phyloP scores from a whole-genome alignment of 805 yeast species.

The Kluyveromyces nonfermentans region DNA sequence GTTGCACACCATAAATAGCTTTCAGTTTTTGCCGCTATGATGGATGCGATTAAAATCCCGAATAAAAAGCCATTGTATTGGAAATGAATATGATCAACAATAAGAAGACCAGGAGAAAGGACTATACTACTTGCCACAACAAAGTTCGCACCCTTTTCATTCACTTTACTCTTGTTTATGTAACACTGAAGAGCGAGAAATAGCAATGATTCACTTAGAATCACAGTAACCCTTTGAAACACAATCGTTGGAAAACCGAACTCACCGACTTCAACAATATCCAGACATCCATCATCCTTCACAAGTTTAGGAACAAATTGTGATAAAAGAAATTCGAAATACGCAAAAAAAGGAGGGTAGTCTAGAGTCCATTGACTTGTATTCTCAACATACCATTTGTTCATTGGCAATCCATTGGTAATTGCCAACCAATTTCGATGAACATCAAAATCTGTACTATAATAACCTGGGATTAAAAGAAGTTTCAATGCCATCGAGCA shows the following conservation, averaged over 20 bases:
- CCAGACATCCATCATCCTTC: constrained; percentile 66
- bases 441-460: constrained; percentile 94
- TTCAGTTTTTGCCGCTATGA: constrained; percentile 57
- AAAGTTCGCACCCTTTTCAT: constrained; percentile 39
- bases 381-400: constrained; percentile 73
- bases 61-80: constrained; percentile 94
- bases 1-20: constrained; percentile 52
- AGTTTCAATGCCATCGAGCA: constrained; percentile 52
- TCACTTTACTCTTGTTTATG: constrained; percentile 39
- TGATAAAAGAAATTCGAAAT: constrained; percentile 77
- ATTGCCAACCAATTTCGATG: constrained; percentile 97
- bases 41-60: constrained; percentile 67
- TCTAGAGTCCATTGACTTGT: constrained; percentile 90
- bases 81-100: constrained; percentile 93
- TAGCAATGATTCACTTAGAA: constrained; percentile 62
- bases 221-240: constrained; percentile 77
- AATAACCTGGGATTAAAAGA: constrained; percentile 68
- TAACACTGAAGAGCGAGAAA: constrained; percentile 65
- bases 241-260: constrained; percentile 73
- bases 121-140: constrained; percentile 77
- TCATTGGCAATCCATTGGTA: constrained; percentile 63
- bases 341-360: constrained; percentile 96
- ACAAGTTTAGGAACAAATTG: constrained; percentile 60
- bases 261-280: constrained; percentile 50
- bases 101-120: constrained; percentile 80